A percentile compares a stretch with the other conserved stretches of the same genome.
Conservation (phyloP, 768 basidiomycete genomes). For the Phylloporus sp. region DNA sequence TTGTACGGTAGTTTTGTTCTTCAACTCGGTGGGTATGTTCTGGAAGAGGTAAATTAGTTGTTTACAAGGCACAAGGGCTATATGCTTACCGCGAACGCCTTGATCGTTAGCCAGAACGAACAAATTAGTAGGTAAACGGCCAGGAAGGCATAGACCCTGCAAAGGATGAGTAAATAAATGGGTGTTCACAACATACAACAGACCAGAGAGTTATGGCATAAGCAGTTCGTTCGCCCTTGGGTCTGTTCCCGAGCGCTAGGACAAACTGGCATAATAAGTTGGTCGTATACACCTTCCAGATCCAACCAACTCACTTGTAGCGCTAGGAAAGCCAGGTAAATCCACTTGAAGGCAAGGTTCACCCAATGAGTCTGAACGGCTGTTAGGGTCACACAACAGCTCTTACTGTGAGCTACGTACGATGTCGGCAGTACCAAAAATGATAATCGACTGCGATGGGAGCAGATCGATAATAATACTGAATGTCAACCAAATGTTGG, state of each 20-base stretch:
- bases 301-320: conserved; percentile 49
- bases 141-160: conserved; percentile 82
- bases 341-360: conserved; percentile 78
- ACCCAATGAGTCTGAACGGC: conserved; percentile 73
- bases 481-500: conserved; percentile 95
- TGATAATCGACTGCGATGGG: conserved; percentile 44
- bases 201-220: conserved; percentile 74
- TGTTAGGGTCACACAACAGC: background rate
- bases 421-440: conserved; percentile 70
- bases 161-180: conserved; percentile 4
- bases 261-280: conserved; percentile 44
- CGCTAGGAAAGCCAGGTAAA: conserved; percentile 81
- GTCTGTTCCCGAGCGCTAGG: conserved; percentile 74
- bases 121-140: conserved; percentile 83
- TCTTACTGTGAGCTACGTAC: conserved; percentile 43
- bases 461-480: conserved; percentile 90
- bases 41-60: conserved; percentile 20
- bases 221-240: conserved; percentile 79
- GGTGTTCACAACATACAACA: conserved; percentile 14
- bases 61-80: background rate
- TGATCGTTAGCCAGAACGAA: conserved; percentile 78
- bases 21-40: conserved; percentile 52
- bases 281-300: background rate
- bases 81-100: conserved; percentile 65
- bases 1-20: conserved; percentile 43